These are phyloP conservation scores for Cercophora newfieldiana DNA, from an alignment of 495 filamentous ascomycete genomes.

Conservation along the genomic window DNA sequence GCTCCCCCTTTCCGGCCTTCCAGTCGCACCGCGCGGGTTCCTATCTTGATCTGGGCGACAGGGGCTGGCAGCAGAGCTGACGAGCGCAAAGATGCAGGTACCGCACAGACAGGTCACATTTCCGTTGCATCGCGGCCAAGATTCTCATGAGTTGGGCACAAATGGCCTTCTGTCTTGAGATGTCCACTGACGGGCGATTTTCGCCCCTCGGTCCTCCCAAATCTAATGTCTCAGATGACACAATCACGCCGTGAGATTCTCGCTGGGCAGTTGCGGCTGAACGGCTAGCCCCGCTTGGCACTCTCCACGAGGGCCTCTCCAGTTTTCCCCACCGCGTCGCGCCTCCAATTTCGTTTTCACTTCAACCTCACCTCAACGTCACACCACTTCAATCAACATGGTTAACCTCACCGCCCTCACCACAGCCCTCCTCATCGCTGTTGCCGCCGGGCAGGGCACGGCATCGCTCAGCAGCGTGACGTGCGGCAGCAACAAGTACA, in stretches of 20 bases:
- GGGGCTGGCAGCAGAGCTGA: too few relatives aligned
- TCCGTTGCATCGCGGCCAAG: too few relatives aligned
- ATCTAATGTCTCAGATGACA: not conserved
- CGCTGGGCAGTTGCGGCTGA: not conserved
- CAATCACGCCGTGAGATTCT: not conserved
- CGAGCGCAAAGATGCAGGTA: too few relatives aligned
- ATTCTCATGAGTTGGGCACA: too few relatives aligned
- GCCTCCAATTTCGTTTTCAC: not conserved
- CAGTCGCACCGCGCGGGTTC: too few relatives aligned
- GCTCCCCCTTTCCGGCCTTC: too few relatives aligned
- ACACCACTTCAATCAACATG: too few relatives aligned
- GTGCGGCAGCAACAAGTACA: conserved; percentile 27
- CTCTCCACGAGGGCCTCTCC: not conserved
- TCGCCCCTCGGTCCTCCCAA: not conserved
- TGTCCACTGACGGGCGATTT: not conserved
- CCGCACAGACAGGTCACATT: too few relatives aligned
- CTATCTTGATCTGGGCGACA: too few relatives aligned
- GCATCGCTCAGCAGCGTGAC: conserved; percentile 18
- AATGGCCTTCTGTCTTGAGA: too few relatives aligned
- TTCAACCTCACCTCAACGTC: not conserved
- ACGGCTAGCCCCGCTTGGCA: not conserved
- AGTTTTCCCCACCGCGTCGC: not conserved
- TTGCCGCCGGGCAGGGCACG: conserved; percentile 23
- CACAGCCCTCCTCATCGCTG: not conserved
- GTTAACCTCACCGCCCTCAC: conserved; percentile 1